Percentiles rank a stretch among this genome's conserved stretches.
Conservation (phyloP, 164 flowering plant species). For the Chimonanthus salicifolius region DNA sequence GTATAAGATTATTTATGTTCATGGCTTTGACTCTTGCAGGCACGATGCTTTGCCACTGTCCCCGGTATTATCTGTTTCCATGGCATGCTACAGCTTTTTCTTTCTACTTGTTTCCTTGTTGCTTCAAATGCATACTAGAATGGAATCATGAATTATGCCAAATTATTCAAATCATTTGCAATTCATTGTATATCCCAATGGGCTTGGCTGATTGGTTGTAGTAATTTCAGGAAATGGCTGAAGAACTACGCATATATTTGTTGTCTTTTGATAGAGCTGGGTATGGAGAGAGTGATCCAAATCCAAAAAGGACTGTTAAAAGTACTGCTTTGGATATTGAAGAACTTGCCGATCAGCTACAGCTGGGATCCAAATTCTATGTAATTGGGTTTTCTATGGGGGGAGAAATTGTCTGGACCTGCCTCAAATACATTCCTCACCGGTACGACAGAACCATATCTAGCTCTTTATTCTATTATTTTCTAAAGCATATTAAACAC, state of each 20-base stretch:
- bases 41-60: slow-evolving; percentile 9
- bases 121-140: neutral
- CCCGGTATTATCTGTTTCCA: slow-evolving; percentile 6
- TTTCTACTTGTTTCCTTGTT: neutral
- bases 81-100: neutral
- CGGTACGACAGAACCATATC: slow-evolving; percentile 31
- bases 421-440: slow-evolving; percentile 74
- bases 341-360: slow-evolving; percentile 70
- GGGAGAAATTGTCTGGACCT: slow-evolving; percentile 48
- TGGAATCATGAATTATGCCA: neutral
- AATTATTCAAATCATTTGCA: neutral
- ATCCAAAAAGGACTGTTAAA: slow-evolving; percentile 44
- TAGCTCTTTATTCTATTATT: neutral
- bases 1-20: slow-evolving; percentile 48
- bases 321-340: slow-evolving; percentile 61
- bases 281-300: slow-evolving; percentile 77
- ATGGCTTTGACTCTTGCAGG: slow-evolving; percentile 37
- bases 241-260: slow-evolving; percentile 47
- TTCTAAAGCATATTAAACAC: neutral
- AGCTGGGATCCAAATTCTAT: slow-evolving; percentile 54
- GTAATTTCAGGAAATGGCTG: slow-evolving; percentile 39
- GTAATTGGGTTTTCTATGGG: slow-evolving; percentile 66
- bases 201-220: neutral
- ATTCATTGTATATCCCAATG: neutral
- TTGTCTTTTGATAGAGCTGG: slow-evolving; percentile 73